These are phyloP conservation scores for Mycena capillaripes DNA, from an alignment of 768 basidiomycete species.

Conservation along the genomic window DNA sequence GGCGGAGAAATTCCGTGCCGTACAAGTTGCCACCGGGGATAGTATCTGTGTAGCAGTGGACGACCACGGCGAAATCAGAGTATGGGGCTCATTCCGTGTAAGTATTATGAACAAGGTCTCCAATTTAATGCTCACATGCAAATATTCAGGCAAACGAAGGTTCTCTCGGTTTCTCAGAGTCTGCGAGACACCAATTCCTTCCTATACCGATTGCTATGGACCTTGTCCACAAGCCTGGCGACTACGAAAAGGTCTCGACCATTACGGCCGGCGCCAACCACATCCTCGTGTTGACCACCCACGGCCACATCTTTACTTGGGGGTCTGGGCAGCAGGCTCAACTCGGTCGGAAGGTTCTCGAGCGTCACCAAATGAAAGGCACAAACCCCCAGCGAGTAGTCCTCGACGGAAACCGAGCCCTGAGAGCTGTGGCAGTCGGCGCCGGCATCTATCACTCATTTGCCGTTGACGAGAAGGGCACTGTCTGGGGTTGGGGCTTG, in stretches of 20 bases:
- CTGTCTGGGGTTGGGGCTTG: constrained; percentile 96
- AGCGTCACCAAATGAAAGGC: constrained; percentile 90
- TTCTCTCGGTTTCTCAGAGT: constrained; percentile 85
- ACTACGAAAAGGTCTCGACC: constrained; percentile 78
- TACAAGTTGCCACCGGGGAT: constrained; percentile 87
- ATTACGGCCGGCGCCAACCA: constrained; percentile 92
- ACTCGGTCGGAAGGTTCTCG: constrained; percentile 91
- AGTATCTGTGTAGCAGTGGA: constrained; percentile 90
- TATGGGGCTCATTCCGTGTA: constrained; percentile 94
- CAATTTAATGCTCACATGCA: constrained; percentile 15
- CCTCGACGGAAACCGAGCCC: constrained; percentile 70
- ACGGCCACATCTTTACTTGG: constrained; percentile 90
- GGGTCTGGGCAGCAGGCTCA: constrained; percentile 94
- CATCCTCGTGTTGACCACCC: constrained; percentile 88
- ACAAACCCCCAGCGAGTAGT: constrained; percentile 90
- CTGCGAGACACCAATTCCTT: constrained; percentile 74
- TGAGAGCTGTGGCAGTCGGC: constrained; percentile 75
- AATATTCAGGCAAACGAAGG: constrained; percentile 77
- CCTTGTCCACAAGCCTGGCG: constrained; percentile 71
- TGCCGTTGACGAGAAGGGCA: constrained; percentile 86
- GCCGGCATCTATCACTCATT: constrained; percentile 92
- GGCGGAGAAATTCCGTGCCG: constrained; percentile 87
- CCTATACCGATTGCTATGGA: constrained; percentile 71
- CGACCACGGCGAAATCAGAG: constrained; percentile 82
- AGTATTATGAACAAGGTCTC: constrained; percentile 41